Base-by-base conservation (phyloP, 495 filamentous ascomycete species). In the Lophiostoma macrostomum region DNA sequence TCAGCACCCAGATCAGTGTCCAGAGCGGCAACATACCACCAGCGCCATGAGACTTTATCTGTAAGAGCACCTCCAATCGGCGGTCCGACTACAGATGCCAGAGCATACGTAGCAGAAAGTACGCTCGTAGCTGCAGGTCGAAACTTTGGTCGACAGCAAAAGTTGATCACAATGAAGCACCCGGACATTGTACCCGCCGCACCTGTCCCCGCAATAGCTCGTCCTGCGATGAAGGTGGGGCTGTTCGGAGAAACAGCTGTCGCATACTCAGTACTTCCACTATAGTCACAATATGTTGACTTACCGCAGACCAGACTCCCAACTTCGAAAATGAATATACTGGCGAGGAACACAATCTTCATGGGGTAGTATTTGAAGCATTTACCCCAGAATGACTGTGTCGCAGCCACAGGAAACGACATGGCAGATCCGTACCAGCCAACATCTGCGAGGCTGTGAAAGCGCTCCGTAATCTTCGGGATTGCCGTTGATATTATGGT, bases 361-460 rank as follows among this genome's bases (percentile, higher is more conserved):
- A 68, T 30, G 12, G 56, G 46, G 39, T 62, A 67, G 43, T 62
- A 64, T 25, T 61, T 67, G 42, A 65, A 67, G 1, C 20, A 29
- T 32, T 68, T 68, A 7, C 64, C 65, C 57, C 60, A 67, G 5
- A 51, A 47, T 5, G 52, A 56, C 42, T 68, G 65, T 13, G 59
- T 60, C 5, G 56, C 36, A 19, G 55, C 64, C 5, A 64, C 28
- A 16, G 65, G 64, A 34, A 67, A 39, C 50, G 61, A 64, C 38
- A 64, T 61, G 22, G 64, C 64, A n/a, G 59, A 51, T 12, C 59
- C 55, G 52, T 67, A 67, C 53, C 62, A 64, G 31, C 61, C 57
- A 13, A 64, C 52, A 28, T 64, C 32, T 6, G 56, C 42, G 6
- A 64, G 37, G 34, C 55, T 57, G 16, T 65, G 40, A 28, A 65